Evolutionary conservation across 192 early-diverging fungal species (phyloP).

Genomic region (Rhizophagus sp.): DNA sequence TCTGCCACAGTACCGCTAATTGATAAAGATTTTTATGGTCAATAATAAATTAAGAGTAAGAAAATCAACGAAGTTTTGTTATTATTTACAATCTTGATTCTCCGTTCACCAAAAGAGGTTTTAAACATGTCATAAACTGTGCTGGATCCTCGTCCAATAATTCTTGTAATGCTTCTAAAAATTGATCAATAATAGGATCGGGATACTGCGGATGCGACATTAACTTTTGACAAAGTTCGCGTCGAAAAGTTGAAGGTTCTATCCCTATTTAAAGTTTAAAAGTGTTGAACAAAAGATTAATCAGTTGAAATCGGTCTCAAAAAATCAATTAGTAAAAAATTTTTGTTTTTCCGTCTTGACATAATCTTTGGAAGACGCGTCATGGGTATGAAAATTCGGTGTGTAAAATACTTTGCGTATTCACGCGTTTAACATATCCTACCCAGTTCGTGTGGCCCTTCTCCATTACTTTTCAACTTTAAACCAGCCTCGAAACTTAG

Average conservation of each 20-base stretch:
- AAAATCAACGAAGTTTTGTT: not conserved
- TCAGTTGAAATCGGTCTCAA: too few relatives aligned
- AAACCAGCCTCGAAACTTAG: conserved; percentile 6
- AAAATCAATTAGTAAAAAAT: too few relatives aligned
- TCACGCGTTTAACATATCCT: not conserved
- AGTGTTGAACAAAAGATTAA: not conserved
- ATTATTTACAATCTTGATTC: not conserved
- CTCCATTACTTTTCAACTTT: not conserved
- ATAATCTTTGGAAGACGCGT: not conserved
- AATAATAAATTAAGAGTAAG: not conserved
- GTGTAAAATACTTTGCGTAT: too few relatives aligned
- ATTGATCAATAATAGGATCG: conserved; percentile 21
- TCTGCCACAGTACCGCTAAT: conserved; percentile 37
- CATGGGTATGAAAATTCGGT: not conserved
- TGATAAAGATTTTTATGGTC: not conserved
- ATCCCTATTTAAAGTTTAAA: conserved; percentile 6
- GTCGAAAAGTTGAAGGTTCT: conserved; percentile 24
- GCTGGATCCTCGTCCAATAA: conserved; percentile 31
- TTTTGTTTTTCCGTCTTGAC: not conserved
- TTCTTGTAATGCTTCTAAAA: conserved; percentile 39
- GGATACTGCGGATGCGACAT: conserved; percentile 20
- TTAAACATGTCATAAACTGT: conserved; percentile 32
- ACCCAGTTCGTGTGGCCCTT: conserved; percentile 1
- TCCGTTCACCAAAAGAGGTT: conserved; percentile 17
- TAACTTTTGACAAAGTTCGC: conserved; percentile 20